Percentiles rank a stretch among this genome's conserved stretches.
Conservation (phyloP, 495 filamentous ascomycete species). For the Chaetomium cochliodes region DNA sequence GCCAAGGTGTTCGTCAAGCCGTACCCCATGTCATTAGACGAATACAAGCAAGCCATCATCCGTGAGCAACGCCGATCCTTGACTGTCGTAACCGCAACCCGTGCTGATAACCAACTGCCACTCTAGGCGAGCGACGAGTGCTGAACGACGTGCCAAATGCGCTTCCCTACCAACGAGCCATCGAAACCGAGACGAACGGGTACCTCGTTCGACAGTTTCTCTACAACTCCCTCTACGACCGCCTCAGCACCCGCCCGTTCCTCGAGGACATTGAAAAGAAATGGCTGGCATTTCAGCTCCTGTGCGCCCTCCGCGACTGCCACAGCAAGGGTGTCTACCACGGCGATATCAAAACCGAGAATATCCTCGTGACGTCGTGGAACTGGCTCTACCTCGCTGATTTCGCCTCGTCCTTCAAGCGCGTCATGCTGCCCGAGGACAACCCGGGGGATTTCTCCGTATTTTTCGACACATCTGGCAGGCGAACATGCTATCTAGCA, state of each 20-base stretch:
- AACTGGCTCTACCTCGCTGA: slow-evolving; percentile 98
- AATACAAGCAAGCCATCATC: slow-evolving; percentile 71
- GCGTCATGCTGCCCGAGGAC: slow-evolving; percentile 89
- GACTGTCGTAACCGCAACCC: neutral
- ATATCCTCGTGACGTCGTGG: slow-evolving; percentile 95
- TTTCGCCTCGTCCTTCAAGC: slow-evolving; percentile 94
- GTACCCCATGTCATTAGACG: slow-evolving; percentile 71
- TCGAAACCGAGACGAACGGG: slow-evolving; percentile 86
- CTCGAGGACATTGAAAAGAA: slow-evolving; percentile 97
- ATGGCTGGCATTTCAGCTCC: slow-evolving; percentile 95
- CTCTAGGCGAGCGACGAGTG: slow-evolving; percentile 71
- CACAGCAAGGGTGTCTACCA: slow-evolving; percentile 90
- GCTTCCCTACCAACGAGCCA: slow-evolving; percentile 79
- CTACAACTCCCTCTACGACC: slow-evolving; percentile 95
- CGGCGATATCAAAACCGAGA: slow-evolving; percentile 98
- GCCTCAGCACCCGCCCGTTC: slow-evolving; percentile 94
- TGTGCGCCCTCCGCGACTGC: slow-evolving; percentile 89
- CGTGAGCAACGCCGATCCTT: slow-evolving; percentile 52
- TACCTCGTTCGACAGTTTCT: slow-evolving; percentile 96
- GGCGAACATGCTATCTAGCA: slow-evolving; percentile 93
- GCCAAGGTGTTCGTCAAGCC: slow-evolving; percentile 95
- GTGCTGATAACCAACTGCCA: slow-evolving; percentile 24
- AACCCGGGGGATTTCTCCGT: slow-evolving; percentile 97
- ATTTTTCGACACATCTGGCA: slow-evolving; percentile 90
- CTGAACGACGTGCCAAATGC: slow-evolving; percentile 87